phyloP scores from a whole-genome alignment of 805 yeast genomes.

The Candida ovalis region DNA sequence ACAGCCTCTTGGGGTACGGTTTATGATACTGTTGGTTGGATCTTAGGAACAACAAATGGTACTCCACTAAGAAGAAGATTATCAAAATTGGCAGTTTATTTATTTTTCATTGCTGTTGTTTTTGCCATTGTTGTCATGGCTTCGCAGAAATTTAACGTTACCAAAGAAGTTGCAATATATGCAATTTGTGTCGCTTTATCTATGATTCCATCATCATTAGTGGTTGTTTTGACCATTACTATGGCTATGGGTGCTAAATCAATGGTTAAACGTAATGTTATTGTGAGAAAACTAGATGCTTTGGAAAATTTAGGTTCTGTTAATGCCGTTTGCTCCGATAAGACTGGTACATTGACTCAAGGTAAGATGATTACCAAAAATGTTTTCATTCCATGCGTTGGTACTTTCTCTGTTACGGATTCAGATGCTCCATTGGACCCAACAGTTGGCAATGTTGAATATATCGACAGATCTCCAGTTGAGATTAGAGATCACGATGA shows the following conservation, averaged over 20 bases:
- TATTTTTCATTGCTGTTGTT: constrained; percentile 75
- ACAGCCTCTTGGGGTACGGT: constrained; percentile 45
- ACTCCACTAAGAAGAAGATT: constrained; percentile 78
- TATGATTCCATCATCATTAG: constrained; percentile 78
- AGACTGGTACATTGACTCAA: constrained; percentile 78
- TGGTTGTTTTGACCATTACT: constrained; percentile 78
- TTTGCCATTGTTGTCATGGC: constrained; percentile 87
- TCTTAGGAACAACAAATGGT: constrained; percentile 73
- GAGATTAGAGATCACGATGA: constrained; percentile 35
- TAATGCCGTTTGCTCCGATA: constrained; percentile 77
- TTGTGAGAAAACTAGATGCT: constrained; percentile 73
- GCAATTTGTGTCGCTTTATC: constrained; percentile 83
- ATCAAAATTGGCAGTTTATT: constrained; percentile 68
- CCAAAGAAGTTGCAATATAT: constrained; percentile 77
- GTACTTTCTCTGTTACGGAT: constrained; percentile 51
- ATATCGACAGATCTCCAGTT: constrained; percentile 34
- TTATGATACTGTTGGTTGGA: constrained; percentile 56
- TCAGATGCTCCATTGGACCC: constrained; percentile 65
- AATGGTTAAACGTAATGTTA: constrained; percentile 65
- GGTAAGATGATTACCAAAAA: constrained; percentile 75
- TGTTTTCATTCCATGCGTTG: constrained; percentile 64
- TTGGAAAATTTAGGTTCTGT: constrained; percentile 77
- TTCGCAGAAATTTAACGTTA: constrained; percentile 71
- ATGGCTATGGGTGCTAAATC: constrained; percentile 80
- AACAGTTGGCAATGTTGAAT: constrained; percentile 45